phyloP scores from a whole-genome alignment of 2,329 filamentous ascomycete species.

The Penicillium glabrum region DNA sequence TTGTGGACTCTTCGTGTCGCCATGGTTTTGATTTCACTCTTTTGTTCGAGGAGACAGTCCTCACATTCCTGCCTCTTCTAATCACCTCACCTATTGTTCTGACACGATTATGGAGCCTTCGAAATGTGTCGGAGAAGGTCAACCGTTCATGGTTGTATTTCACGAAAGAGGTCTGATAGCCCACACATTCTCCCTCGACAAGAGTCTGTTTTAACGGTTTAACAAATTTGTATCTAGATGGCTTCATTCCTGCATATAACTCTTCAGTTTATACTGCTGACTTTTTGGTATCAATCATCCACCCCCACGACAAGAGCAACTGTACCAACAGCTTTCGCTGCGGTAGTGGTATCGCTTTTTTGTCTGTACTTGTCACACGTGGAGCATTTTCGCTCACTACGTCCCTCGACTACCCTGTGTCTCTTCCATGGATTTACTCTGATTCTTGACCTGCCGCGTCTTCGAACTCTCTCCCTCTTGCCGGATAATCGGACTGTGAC shows the following conservation, averaged over 20 bases:
- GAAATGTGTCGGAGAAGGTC: conserved; percentile 9
- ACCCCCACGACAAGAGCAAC: conserved; percentile 16
- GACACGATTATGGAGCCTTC: conserved; percentile 10
- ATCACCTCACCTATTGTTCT: background rate
- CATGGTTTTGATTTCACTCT: conserved; percentile 34
- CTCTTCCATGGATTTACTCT: conserved; percentile 9
- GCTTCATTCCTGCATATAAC: conserved; percentile 11
- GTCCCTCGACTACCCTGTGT: conserved; percentile 18
- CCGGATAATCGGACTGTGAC: conserved; percentile 7
- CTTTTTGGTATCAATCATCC: conserved; percentile 10
- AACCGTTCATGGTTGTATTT: conserved; percentile 22
- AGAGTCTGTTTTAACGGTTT: background rate
- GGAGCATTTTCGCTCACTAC: conserved; percentile 18
- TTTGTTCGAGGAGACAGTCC: conserved; percentile 31
- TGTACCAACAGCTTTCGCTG: conserved; percentile 5
- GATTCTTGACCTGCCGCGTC: conserved; percentile 16
- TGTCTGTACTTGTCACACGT: conserved; percentile 17
- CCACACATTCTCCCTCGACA: background rate
- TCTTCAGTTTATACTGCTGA: conserved; percentile 10
- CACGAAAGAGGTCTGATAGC: conserved; percentile 10
- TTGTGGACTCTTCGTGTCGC: conserved; percentile 21
- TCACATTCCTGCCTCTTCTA: conserved; percentile 17
- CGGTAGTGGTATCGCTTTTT: conserved; percentile 3
- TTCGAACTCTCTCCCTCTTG: conserved; percentile 19
- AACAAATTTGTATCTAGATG: conserved; percentile 2